A percentile compares a stretch with the other conserved stretches of the same genome.
phyloP scores from a whole-genome alignment of 2,329 filamentous ascomycete species.

The Acrodontium crateriforme region DNA sequence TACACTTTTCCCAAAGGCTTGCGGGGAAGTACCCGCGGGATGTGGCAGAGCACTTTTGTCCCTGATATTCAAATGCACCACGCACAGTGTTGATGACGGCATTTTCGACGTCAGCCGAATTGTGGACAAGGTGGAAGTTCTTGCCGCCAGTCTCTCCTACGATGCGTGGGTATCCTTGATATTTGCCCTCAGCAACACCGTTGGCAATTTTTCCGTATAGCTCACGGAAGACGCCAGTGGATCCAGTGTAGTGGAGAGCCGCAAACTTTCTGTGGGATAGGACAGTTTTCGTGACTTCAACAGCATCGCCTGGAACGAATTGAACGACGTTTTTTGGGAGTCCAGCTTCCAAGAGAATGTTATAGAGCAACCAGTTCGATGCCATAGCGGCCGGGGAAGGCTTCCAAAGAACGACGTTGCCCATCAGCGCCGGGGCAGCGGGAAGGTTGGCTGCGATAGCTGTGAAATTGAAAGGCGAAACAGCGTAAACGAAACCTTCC shows the following conservation, averaged over 20 bases:
- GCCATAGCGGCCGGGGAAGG: slow-evolving; percentile 79
- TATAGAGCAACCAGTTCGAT: slow-evolving; percentile 82
- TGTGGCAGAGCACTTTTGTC: slow-evolving; percentile 81
- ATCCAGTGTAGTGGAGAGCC: slow-evolving; percentile 89
- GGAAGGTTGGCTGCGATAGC: slow-evolving; percentile 83
- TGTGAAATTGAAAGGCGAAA: slow-evolving; percentile 95
- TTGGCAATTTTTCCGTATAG: slow-evolving; percentile 76
- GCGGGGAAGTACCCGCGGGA: slow-evolving; percentile 66
- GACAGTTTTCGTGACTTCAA: slow-evolving; percentile 64
- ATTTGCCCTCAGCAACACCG: slow-evolving; percentile 68
- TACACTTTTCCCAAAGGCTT: slow-evolving; percentile 61
- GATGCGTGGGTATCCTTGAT: slow-evolving; percentile 73
- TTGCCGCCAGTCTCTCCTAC: slow-evolving; percentile 87
- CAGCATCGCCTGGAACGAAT: slow-evolving; percentile 80
- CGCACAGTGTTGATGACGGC: slow-evolving; percentile 72
- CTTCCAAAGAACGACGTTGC: slow-evolving; percentile 95
- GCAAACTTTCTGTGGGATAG: slow-evolving; percentile 70
- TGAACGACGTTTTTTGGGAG: slow-evolving; percentile 83
- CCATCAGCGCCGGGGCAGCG: slow-evolving; percentile 71
- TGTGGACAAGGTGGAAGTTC: slow-evolving; percentile 80
- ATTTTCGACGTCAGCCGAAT: slow-evolving; percentile 62
- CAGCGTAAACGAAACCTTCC: slow-evolving; percentile 89
- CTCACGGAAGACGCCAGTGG: slow-evolving; percentile 78
- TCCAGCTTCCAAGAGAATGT: slow-evolving; percentile 82
- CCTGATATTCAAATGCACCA: slow-evolving; percentile 80